phyloP scores from a whole-genome alignment of 2,329 filamentous ascomycete genomes.

The Cordyceps farinosa region DNA sequence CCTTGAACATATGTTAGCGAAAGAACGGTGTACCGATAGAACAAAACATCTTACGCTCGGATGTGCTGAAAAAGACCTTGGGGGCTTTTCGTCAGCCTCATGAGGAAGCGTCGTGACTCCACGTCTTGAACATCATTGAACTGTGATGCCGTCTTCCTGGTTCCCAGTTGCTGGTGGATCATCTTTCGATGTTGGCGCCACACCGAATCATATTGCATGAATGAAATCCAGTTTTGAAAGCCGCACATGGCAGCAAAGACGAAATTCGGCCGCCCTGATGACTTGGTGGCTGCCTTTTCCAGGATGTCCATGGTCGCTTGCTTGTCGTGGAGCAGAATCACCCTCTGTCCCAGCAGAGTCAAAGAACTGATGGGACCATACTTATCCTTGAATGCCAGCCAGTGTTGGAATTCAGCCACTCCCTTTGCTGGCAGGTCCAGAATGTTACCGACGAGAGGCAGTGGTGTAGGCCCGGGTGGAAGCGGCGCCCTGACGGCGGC shows the following conservation, averaged over 20 bases:
- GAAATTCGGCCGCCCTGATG: constrained; percentile 20
- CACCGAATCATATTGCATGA: constrained; percentile 20
- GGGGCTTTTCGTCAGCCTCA: constrained; percentile 24
- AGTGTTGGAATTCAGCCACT: constrained; percentile 31
- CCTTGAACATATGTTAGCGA: constrained; percentile 16
- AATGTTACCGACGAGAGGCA: constrained; percentile 45
- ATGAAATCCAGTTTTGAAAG: constrained; percentile 18
- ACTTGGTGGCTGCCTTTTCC: constrained; percentile 23
- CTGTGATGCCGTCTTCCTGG: constrained; percentile 19
- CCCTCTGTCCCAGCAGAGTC: constrained; percentile 29
- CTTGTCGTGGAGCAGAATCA: constrained; percentile 40
- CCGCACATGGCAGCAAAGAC: constrained; percentile 13
- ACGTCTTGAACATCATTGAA: constrained; percentile 27
- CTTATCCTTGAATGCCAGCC: constrained; percentile 33
- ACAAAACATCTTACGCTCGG: constrained; percentile 16
- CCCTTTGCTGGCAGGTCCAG: constrained; percentile 39
- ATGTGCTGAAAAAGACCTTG: constrained; percentile 24
- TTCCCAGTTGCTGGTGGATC: constrained; percentile 30
- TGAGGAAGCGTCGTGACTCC: constrained; percentile 27
- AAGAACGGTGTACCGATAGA: too few species aligned
- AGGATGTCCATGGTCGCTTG: constrained; percentile 35
- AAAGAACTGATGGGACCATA: constrained; percentile 30
- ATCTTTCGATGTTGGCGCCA: constrained; percentile 28
- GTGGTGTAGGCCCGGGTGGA: constrained; percentile 29
- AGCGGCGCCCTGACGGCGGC: background rate